Evolutionary conservation across 768 basidiomycete species (phyloP), one percentile per base, ranked within the genome.

Genomic region (Boletus subparvulus): DNA sequence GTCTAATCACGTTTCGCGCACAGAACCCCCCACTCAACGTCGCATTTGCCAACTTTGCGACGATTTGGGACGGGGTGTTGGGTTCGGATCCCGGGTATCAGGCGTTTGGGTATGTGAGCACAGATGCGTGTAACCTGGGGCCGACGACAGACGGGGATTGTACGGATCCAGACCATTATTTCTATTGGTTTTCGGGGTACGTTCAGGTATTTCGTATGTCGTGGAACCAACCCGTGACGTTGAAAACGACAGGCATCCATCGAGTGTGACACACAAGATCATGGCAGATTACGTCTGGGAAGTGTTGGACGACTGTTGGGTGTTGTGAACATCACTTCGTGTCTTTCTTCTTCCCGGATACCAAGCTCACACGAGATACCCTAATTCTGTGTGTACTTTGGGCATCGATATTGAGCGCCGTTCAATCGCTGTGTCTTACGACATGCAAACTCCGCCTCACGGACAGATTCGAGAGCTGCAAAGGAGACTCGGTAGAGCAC

Each of bases 181-280:
- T 83, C 56, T 81, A 82, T 61, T 83, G 81, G 78, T 78, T 83
- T 24, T 67, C 69, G 39, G 75, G 77, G 82, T 82, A 54, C 47
- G 78, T 66, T 30, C 3, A 4, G 3, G 26, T n/a, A 50, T 48
- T n/a, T 33, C 21, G 1, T 45, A 46, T 2, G 12, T 32, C 21
- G 17, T 30, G 1, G 43, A 17, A 9, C 51, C 62, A 26, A 51
- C 49, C 10, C 2, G 13, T 52, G 16, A 21, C 6, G 4, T 32
- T 12, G 6, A 45, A 39, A 24, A 44, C 8, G 28, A 44, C 55
- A 81, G 81, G 6, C 80, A 83, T 57, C 83, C 81, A 4, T 80
- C 79, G 17, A 78, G 75, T 44, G 76, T 76, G 62, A 81, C 78
- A 0, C 70, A 77, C 61, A 72, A 76, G 42, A 78, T 83, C 50